Base-by-base conservation (phyloP, 495 filamentous ascomycete genomes). In the Aspergillus cavernicola region DNA sequence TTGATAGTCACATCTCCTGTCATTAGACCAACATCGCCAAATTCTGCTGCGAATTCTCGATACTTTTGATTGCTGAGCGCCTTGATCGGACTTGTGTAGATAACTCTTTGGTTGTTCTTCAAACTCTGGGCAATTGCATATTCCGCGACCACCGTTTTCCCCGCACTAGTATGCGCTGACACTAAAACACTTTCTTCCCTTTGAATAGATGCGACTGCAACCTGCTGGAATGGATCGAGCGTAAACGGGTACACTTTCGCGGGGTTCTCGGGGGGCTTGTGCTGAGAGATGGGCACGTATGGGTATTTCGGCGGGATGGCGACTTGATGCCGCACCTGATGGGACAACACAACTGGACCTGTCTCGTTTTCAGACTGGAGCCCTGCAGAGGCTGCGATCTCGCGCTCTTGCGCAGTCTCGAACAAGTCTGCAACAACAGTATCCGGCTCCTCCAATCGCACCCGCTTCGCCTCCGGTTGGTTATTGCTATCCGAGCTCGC, bases 1-100 rank as follows among this genome's bases (percentile, higher is more conserved):
- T 98, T 98, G 72, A 97, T 98, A 23, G 93, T 98, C 52, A 95
- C 95, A 80, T 98, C 93, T 60, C 93, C 93, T 3, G 93, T 98
- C 93, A 98, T 98, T 54, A 98, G 76, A 31, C 93, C 93, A 50
- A 96, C 93, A 68, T 98, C 93, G 35, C 91, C 91, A 72, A 98
- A 98, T 47, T 96, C 91, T 29, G 87, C 90, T 32, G 82, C 80
- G 68, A 98, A 98, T 68, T 98, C 93, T 74, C 93, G 80, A 67
- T 95, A 98, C 60, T 98, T 98, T 67, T 98, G 93, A 64, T 98
- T 98, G 66, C 91, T 96, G 65, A 98, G 76, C 19, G 93, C 93
- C 68, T 98, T 98, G 74, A 98, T 97, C 1, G 93, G 93, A 78
- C 92, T 97, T 2, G 93, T 98, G 74, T 98, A 98, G 66, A 98